phyloP scores from a whole-genome alignment of 2,329 filamentous ascomycete genomes.

The Colletotrichum simmondsii region DNA sequence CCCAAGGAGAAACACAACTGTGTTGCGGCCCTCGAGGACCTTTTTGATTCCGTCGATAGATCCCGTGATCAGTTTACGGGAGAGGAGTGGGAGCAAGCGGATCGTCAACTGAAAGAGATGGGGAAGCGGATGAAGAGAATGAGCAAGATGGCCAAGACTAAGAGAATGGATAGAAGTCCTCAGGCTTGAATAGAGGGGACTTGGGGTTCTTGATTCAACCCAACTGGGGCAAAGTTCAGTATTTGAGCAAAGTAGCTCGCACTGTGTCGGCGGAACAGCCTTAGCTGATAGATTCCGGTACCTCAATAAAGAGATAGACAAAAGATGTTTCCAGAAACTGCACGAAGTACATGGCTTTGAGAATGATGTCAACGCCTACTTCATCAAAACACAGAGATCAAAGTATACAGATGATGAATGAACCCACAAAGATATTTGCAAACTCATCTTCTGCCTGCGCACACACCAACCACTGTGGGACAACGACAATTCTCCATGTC shows the following conservation, averaged over 20 bases:
- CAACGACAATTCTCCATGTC: not conserved
- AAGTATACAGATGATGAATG: no score
- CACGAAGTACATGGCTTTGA: no score
- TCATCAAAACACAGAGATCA: no score
- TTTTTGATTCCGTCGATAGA: not conserved
- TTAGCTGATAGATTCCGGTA: no score
- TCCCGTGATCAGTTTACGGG: not conserved
- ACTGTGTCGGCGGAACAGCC: no score
- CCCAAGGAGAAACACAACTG: not conserved
- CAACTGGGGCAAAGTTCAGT: not conserved
- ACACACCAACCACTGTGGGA: not conserved
- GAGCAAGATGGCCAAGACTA: conserved; percentile 12
- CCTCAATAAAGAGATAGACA: no score
- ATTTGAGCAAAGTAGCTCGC: no score
- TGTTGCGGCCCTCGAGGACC: not conserved
- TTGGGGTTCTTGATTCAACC: not conserved
- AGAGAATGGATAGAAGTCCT: not conserved
- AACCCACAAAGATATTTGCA: no score
- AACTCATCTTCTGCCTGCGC: not conserved
- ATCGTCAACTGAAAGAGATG: conserved; percentile 1
- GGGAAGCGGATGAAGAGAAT: not conserved
- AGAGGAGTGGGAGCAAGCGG: not conserved
- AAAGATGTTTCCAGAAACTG: no score
- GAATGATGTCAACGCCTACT: no score
- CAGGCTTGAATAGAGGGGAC: not conserved